Evolutionary conservation across 352 stramenopile species (phyloP), one percentile per base, ranked within the genome.

Genomic region (Phytophthora colocasiae): DNA sequence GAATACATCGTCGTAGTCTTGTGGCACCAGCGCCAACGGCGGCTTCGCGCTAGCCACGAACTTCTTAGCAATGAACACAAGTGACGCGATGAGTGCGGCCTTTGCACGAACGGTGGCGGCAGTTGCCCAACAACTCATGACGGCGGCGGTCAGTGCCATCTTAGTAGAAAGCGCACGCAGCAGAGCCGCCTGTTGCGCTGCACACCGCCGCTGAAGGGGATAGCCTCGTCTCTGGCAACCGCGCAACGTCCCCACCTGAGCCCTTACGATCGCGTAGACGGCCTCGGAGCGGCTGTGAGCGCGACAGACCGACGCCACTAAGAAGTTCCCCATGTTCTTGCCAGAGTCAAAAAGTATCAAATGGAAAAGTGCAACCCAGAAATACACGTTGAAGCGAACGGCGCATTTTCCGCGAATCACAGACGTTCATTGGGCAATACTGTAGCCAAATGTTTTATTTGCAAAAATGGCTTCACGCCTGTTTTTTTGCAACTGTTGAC

Each of bases 51-150:
- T 47, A 6, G 56, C 51, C 9, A 78, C 29, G 36, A 75, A 60
- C 66, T 78, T 71, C 61, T 75, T 71, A 44, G 70, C 70, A 31
- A 75, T 62, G 17, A 71, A 75, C 27, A 78, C 60, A 43, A 78
- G 51, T 2, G 57, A 72, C 14, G 60, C 43, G 47, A 75, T 66
- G 55, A 78, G 53, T 10, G 61, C 56, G n/a, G 60, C 61, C 17
- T 38, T 66, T n/a, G 70, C 70, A 15, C 49, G 53, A 14, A n/a
- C 43, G 2, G 53, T 71, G 29, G 69, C 65, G 8, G 69, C 69
- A 5, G 49, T 50, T 2, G 45, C 51, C 65, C 69, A 74, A 51
- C 65, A 71, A 24, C 61, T 58, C 45, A 59, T 66, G 14, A 71
- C 56, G 1, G 65, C 65, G 41, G 65, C 31, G 15, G 44, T 57